Base-by-base conservation (phyloP, 768 basidiomycete species). In the Lactifluus rugatus region DNA sequence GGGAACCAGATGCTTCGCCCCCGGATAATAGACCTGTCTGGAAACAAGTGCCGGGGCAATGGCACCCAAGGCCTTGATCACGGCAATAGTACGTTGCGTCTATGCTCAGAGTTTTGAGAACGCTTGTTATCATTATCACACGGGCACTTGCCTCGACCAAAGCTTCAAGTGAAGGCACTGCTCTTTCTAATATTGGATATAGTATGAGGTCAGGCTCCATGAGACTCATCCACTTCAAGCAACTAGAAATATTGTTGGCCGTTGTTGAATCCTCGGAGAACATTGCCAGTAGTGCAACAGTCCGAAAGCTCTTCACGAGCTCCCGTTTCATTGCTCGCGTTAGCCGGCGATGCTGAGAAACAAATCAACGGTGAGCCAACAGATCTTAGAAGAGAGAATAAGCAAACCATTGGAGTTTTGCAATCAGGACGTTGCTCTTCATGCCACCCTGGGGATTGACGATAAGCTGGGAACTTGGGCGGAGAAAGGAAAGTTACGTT, bases 141-240 rank as follows among this genome's bases (percentile, higher is more conserved):
- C 26, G 2, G 39, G 14, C 16, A 64, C 76, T 45, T 63, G 85
- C 88, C 79, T 93, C 91, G 16, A 85, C 83, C n/a, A 94, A 72
- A 3, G 89, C 83, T 70, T 93, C 90, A n/a, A 96, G 72, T 0
- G 90, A 87, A 1, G 91, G 89, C 5, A 87, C 82, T 10, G 89
- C 89, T 54, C 91, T 77, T 68, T 94, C 90, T 58, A 94, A 70
- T 42, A 94, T 78, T 0, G 89, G 82, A 46, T 85, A 82, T 44
- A 94, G 73, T 62, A 94, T 84, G 21, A 95, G 75, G 67, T 91
- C 89, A 1, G 93, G 91, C 63, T 93, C 91, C 78, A 91, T 83
- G 45, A 85, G 70, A 56, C 82, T 81, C 83, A 93, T 83, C 17
- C 84, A 87, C 70, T 90, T 90, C 62, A 94, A 72, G 57, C 87